phyloP scores from a whole-genome alignment of 2,329 filamentous ascomycete species.

The Phoma sp. region DNA sequence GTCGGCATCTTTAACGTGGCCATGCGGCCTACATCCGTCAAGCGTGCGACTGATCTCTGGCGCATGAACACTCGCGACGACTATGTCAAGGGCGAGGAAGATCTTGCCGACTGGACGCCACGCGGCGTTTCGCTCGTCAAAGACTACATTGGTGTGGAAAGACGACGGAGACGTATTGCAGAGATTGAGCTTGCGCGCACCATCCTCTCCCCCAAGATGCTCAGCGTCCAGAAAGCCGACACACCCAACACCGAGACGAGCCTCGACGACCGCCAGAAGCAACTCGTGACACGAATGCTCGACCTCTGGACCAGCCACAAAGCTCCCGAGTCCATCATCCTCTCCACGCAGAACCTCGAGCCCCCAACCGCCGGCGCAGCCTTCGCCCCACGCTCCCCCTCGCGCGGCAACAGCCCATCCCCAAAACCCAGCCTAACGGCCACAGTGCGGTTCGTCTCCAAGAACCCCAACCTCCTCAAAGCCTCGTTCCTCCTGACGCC shows the following conservation, averaged over 20 bases:
- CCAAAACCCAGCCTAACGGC: slow-evolving; percentile 71
- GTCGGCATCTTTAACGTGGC: slow-evolving; percentile 85
- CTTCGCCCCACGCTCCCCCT: slow-evolving; percentile 48
- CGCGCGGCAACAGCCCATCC: slow-evolving; percentile 38
- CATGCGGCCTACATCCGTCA: slow-evolving; percentile 87
- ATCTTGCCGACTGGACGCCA: slow-evolving; percentile 82
- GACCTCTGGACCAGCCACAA: slow-evolving; percentile 66
- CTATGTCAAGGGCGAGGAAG: slow-evolving; percentile 95
- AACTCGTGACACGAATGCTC: slow-evolving; percentile 61
- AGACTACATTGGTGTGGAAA: slow-evolving; percentile 79
- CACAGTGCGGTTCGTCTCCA: slow-evolving; percentile 77
- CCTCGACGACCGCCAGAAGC: slow-evolving; percentile 46
- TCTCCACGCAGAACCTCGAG: slow-evolving; percentile 62
- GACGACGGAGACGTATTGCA: slow-evolving; percentile 73
- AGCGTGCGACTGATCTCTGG: slow-evolving; percentile 92
- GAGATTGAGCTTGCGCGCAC: slow-evolving; percentile 81
- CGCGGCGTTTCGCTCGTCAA: slow-evolving; percentile 89
- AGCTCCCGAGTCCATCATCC: slow-evolving; percentile 53
- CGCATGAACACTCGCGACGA: slow-evolving; percentile 93
- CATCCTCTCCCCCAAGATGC: slow-evolving; percentile 63
- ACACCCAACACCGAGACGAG: slow-evolving; percentile 19
- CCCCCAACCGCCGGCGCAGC: slow-evolving; percentile 69
- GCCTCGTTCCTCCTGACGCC: slow-evolving; percentile 87
- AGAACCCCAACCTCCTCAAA: slow-evolving; percentile 76
- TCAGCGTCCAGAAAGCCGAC: slow-evolving; percentile 33